Percentiles rank a stretch among this genome's conserved stretches.
phyloP scores from a whole-genome alignment of 2,329 filamentous ascomycete species.

The Neopestalotiopsis clavispora region DNA sequence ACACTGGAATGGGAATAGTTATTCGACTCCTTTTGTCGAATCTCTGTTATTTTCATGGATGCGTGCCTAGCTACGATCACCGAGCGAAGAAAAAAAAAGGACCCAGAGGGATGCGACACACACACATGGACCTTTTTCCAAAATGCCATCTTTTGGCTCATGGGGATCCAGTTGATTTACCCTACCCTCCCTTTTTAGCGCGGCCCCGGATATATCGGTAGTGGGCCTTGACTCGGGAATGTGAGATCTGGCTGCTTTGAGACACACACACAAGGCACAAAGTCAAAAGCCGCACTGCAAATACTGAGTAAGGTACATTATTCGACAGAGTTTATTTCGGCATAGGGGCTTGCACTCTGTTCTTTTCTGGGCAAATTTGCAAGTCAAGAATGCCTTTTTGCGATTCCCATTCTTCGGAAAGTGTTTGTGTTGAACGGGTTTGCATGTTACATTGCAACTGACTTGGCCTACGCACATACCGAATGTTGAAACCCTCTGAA shows the following conservation, averaged over 20 bases:
- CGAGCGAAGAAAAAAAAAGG: neutral
- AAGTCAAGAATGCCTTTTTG: too few relatives aligned
- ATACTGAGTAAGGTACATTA: too few relatives aligned
- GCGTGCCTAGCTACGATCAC: neutral
- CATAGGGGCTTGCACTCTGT: neutral
- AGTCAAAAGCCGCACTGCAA: neutral
- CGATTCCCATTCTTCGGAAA: too few relatives aligned
- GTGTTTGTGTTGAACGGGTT: too few relatives aligned
- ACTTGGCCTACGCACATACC: neutral
- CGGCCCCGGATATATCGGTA: constrained; percentile 5
- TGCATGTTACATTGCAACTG: too few relatives aligned
- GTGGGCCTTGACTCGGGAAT: constrained; percentile 10
- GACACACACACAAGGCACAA: neutral
- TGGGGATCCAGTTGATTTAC: neutral
- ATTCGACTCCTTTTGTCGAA: neutral
- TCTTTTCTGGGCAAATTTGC: neutral
- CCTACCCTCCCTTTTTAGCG: neutral
- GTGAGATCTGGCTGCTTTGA: neutral
- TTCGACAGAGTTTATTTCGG: neutral
- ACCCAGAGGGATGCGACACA: neutral
- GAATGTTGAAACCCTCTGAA: neutral
- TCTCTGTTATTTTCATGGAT: neutral
- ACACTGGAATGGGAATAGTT: neutral
- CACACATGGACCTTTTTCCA: neutral
- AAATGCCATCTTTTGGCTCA: constrained; percentile 7